Evolutionary conservation across 805 yeast genomes (phyloP).

Genomic region (Candida sphagnicola): DNA sequence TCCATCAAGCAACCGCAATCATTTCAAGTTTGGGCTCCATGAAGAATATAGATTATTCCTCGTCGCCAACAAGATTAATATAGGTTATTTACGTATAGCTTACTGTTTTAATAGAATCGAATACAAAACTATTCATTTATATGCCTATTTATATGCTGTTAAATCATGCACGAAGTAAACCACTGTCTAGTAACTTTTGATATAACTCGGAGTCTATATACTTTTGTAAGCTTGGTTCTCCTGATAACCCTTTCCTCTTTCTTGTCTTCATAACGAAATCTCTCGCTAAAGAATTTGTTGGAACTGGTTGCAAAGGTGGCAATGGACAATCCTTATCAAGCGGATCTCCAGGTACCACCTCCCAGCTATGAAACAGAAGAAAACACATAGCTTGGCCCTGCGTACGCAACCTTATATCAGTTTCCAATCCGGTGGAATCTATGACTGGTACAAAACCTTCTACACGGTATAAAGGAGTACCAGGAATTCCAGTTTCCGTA

Average conservation of each 20-base stretch:
- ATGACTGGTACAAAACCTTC: conserved; percentile 77
- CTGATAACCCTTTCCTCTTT: conserved; percentile 77
- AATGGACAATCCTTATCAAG: conserved; percentile 60
- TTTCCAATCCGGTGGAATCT: conserved; percentile 85
- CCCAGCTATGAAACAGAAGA: conserved; percentile 68
- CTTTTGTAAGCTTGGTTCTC: conserved; percentile 62
- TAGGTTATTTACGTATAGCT: neutral
- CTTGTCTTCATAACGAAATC: conserved; percentile 90
- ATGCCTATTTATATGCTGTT: neutral
- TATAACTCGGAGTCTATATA: conserved; percentile 63
- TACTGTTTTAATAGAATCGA: neutral
- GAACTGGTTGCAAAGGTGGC: conserved; percentile 75
- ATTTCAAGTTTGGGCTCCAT: conserved; percentile 45
- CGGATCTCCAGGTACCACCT: conserved; percentile 87
- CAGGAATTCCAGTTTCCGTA: conserved; percentile 55
- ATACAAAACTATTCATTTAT: too few species aligned
- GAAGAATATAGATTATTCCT: conserved; percentile 4
- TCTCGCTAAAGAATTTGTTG: conserved; percentile 65
- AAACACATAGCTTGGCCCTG: conserved; percentile 76
- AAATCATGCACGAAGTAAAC: conserved; percentile 21
- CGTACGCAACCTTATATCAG: conserved; percentile 75
- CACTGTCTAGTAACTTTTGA: conserved; percentile 48
- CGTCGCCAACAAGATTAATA: neutral
- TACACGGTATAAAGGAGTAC: conserved; percentile 62
- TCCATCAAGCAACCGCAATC: conserved; percentile 39